Evolutionary conservation across 495 filamentous ascomycete genomes (phyloP).

Genomic region (Neurospora sp.): DNA sequence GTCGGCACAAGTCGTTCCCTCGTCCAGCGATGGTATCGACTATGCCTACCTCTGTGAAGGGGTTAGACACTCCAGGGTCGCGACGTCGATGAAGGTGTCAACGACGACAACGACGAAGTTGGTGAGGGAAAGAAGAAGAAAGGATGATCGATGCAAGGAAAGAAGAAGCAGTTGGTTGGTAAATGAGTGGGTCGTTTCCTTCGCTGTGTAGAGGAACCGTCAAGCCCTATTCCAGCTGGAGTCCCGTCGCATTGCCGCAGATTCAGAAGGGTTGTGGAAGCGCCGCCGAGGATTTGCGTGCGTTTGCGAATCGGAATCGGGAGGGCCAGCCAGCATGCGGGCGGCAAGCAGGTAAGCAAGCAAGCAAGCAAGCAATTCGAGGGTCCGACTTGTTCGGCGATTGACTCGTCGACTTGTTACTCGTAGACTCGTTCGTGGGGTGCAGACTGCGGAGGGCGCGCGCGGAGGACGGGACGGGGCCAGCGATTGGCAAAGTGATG

Average conservation of each 20-base stretch:
- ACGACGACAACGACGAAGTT: slow-evolving; percentile 1
- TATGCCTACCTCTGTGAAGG: slow-evolving; percentile 25
- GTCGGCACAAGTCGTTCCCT: slow-evolving; percentile 37
- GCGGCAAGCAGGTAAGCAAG: not conserved
- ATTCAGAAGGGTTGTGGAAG: not conserved
- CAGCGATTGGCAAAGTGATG: not conserved
- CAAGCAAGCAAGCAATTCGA: not conserved
- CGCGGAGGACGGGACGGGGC: not conserved
- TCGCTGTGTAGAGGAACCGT: not conserved
- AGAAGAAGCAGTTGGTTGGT: not conserved
- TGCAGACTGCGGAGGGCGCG: not conserved
- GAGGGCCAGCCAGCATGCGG: not conserved
- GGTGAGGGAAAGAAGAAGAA: slow-evolving; percentile 1
- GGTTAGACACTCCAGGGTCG: slow-evolving; percentile 8
- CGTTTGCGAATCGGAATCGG: not conserved
- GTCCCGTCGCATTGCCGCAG: not conserved
- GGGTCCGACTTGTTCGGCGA: not conserved
- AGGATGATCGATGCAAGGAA: slow-evolving; percentile 3
- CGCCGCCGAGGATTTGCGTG: not conserved
- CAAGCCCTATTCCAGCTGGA: not conserved
- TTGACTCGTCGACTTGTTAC: not conserved
- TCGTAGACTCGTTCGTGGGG: not conserved
- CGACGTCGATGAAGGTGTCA: slow-evolving; percentile 5
- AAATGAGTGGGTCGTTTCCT: not conserved
- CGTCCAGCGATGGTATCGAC: slow-evolving; percentile 48